phyloP scores from a whole-genome alignment of 805 yeast genomes.

The Saturnispora sekii region DNA sequence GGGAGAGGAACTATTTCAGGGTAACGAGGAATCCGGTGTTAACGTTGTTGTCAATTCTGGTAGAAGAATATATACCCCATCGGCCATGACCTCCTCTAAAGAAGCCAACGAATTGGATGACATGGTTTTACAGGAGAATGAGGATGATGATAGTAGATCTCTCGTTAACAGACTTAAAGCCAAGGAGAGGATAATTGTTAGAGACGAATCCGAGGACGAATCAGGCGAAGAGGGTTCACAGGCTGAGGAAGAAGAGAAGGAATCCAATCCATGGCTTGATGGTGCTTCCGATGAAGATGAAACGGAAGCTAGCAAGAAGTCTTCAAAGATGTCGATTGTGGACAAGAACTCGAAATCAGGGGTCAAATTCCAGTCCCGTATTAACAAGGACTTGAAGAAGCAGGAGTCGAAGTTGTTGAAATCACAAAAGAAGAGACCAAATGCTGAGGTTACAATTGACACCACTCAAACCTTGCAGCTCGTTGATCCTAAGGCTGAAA shows the following conservation, averaged over 20 bases:
- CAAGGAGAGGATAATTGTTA: slow-evolving; percentile 10
- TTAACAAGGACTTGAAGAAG: slow-evolving; percentile 25
- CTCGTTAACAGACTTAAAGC: slow-evolving; percentile 32
- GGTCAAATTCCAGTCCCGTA: slow-evolving; percentile 38
- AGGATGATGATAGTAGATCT: slow-evolving; percentile 40
- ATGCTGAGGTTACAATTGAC: slow-evolving; percentile 33
- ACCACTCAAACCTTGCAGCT: slow-evolving; percentile 46
- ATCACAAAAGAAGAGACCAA: slow-evolving; percentile 7
- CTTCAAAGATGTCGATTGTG: slow-evolving; percentile 38
- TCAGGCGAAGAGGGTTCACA: slow-evolving; percentile 8
- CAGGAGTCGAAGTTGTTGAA: slow-evolving; percentile 26
- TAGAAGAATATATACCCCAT: slow-evolving; percentile 71
- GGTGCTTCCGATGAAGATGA: slow-evolving; percentile 17
- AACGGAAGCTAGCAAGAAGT: slow-evolving; percentile 19
- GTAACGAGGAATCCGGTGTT: slow-evolving; percentile 32
- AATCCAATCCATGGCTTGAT: slow-evolving; percentile 44
- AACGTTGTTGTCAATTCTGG: slow-evolving; percentile 58
- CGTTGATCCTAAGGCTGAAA: slow-evolving; percentile 31
- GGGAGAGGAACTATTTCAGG: slow-evolving; percentile 31
- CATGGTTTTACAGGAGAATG: slow-evolving; percentile 34
- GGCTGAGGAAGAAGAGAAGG: slow-evolving; percentile 17
- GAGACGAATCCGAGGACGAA: slow-evolving; percentile 2
- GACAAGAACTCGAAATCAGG: slow-evolving; percentile 41
- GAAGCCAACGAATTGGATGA: slow-evolving; percentile 30
- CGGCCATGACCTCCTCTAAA: slow-evolving; percentile 32